Percentiles rank a stretch among this genome's conserved stretches.
These are phyloP conservation scores for Scutellaria minor DNA, from an alignment of 257 asterid genomes.

Conservation along the genomic window DNA sequence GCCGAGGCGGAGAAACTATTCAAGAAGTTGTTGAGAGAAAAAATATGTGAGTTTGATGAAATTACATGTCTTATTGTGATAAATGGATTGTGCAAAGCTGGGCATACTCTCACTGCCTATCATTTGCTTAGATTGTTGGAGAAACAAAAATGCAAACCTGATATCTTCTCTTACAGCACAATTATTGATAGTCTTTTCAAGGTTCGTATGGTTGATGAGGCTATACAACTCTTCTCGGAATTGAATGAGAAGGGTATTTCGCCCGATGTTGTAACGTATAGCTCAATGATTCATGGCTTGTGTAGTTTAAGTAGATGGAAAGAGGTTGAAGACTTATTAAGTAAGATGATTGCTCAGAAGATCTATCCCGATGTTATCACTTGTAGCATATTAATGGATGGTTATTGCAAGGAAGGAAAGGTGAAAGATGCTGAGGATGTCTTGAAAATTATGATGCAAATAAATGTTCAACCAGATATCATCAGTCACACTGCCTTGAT, in stretches of 20 bases:
- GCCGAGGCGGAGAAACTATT: background rate
- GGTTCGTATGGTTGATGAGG: background rate
- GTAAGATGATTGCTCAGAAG: background rate
- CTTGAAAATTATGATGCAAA: too few species aligned
- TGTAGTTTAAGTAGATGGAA: too few species aligned
- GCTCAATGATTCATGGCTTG: too few species aligned
- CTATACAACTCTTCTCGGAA: background rate
- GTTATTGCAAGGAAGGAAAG: too few species aligned
- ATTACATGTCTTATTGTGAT: background rate
- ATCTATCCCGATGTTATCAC: background rate
- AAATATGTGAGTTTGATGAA: background rate
- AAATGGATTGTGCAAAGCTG: too few species aligned
- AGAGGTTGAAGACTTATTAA: too few species aligned
- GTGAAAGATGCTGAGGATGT: too few species aligned
- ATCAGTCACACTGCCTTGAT: background rate
- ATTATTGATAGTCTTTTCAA: background rate
- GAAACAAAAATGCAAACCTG: background rate
- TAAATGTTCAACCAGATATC: too few species aligned
- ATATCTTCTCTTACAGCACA: background rate
- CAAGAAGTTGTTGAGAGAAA: background rate
- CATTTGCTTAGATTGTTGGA: background rate
- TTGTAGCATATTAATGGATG: too few species aligned
- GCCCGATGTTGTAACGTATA: background rate
- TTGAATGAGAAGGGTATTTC: background rate
- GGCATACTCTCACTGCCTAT: too few species aligned